A percentile compares a stretch with the other conserved stretches of the same genome.
Conservation (phyloP, 306 rosid species). For the Aeschynomene evenia region DNA sequence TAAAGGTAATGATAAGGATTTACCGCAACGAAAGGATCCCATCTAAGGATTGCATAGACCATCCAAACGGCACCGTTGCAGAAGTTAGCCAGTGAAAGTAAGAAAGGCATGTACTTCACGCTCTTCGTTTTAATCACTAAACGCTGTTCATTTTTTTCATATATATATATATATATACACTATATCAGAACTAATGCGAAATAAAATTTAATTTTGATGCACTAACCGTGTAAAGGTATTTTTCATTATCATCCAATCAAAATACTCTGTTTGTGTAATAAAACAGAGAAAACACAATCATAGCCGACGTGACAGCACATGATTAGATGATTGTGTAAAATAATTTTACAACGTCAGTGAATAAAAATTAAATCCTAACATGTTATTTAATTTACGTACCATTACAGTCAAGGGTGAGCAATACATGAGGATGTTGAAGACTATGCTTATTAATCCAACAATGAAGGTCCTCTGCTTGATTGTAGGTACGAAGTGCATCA, state of each 20-base stretch:
- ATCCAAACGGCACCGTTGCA: slow-evolving; percentile 58
- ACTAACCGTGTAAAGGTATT: too few relatives aligned
- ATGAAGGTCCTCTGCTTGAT: slow-evolving; percentile 33
- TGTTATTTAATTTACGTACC: slow-evolving; percentile 44
- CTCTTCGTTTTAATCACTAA: slow-evolving; percentile 68
- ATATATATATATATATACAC: too few relatives aligned
- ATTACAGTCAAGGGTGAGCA: slow-evolving; percentile 82
- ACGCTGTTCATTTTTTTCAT: slow-evolving; percentile 42
- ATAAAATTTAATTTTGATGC: too few relatives aligned
- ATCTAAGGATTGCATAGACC: slow-evolving; percentile 53
- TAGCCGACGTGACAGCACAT: too few relatives aligned
- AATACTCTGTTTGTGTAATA: too few relatives aligned
- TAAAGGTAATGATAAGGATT: not conserved
- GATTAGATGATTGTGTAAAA: too few relatives aligned
- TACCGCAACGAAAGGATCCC: slow-evolving; percentile 70
- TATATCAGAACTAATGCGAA: not conserved
- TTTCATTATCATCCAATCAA: too few relatives aligned
- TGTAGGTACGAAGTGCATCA: slow-evolving; percentile 30
- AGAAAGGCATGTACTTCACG: slow-evolving; percentile 88
- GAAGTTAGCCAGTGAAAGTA: slow-evolving; percentile 64
- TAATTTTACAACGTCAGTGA: too few relatives aligned
- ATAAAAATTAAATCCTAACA: too few relatives aligned
- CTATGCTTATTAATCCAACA: slow-evolving; percentile 53
- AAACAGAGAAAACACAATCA: too few relatives aligned
- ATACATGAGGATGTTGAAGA: slow-evolving; percentile 75